Percentiles rank a stretch among this genome's conserved stretches.
These are phyloP conservation scores for Taiozyma sp. DNA, from an alignment of 1,139 yeast species.

Conservation along the genomic window DNA sequence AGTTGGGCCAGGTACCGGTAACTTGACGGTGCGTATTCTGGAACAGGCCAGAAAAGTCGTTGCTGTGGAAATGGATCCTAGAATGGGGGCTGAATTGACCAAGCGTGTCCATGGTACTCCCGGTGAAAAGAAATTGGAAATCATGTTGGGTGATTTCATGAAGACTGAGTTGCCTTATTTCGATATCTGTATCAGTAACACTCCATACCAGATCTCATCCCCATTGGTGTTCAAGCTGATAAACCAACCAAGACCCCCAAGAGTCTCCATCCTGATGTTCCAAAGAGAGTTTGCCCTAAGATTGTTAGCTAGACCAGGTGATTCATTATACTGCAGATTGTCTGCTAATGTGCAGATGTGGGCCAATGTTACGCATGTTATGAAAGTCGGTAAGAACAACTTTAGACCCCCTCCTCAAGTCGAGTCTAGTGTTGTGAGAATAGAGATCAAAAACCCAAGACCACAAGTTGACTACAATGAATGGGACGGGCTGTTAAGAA, in stretches of 20 bases:
- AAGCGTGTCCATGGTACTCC: constrained; percentile 98
- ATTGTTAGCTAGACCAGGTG: constrained; percentile 93
- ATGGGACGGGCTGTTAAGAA: constrained; percentile 94
- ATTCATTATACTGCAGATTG: constrained; percentile 82
- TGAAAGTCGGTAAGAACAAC: constrained; percentile 97
- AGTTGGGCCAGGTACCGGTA: constrained; percentile 99
- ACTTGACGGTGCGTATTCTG: constrained; percentile 85
- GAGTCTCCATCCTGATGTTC: constrained; percentile 94
- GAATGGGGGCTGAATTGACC: constrained; percentile 98
- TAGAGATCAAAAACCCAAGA: constrained; percentile 87
- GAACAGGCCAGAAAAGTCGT: constrained; percentile 90
- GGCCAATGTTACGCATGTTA: constrained; percentile 96
- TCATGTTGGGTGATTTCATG: constrained; percentile 92
- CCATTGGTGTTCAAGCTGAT: constrained; percentile 91
- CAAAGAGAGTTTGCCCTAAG: constrained; percentile 96
- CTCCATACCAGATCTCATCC: constrained; percentile 96
- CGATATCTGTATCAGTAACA: constrained; percentile 93
- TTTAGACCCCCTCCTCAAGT: constrained; percentile 99
- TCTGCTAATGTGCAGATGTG: constrained; percentile 99
- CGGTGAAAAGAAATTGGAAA: constrained; percentile 84
- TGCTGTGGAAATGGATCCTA: constrained; percentile 98
- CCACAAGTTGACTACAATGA: constrained; percentile 90
- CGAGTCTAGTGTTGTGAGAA: constrained; percentile 91
- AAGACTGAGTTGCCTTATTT: constrained; percentile 93
- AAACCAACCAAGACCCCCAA: constrained; percentile 89